Percentiles rank a stretch among this genome's conserved stretches.
Evolutionary conservation across 164 flowering plant genomes (phyloP).

Genomic region (Protea cynaroides): DNA sequence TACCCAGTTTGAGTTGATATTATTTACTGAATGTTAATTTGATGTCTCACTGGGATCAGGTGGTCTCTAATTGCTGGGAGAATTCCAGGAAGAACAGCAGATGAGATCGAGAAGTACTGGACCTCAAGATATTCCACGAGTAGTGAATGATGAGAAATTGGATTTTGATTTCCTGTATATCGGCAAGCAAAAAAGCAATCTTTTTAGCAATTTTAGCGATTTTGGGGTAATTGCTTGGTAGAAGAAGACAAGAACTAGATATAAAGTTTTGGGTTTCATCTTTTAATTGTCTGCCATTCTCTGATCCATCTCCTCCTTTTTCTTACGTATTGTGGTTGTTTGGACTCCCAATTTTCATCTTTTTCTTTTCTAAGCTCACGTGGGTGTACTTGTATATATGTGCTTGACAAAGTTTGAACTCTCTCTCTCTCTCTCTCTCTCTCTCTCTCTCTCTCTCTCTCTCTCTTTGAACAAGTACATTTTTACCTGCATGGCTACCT

Average conservation of each 20-base stretch:
- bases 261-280: too few species aligned
- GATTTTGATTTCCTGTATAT: neutral
- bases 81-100: conserved; percentile 51
- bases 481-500: too few species aligned
- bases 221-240: too few species aligned
- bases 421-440: too few species aligned
- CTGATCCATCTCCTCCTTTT: neutral
- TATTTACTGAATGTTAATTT: neutral
- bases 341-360: neutral
- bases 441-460: too few species aligned
- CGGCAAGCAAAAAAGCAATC: neutral
- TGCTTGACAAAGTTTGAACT: neutral
- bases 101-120: conserved; percentile 46
- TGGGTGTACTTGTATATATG: neutral
- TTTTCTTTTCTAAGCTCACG: neutral
- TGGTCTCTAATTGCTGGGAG: conserved; percentile 55
- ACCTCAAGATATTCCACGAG: conserved; percentile 32
- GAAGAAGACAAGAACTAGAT: too few species aligned
- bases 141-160: neutral
- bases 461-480: too few species aligned
- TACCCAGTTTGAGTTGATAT: neutral
- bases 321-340: neutral
- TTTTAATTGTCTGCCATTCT: too few species aligned
- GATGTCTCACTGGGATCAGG: conserved; percentile 15
- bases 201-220: neutral